Conservation (phyloP, 345 rosid genomes). For the Citrus australasica region DNA sequence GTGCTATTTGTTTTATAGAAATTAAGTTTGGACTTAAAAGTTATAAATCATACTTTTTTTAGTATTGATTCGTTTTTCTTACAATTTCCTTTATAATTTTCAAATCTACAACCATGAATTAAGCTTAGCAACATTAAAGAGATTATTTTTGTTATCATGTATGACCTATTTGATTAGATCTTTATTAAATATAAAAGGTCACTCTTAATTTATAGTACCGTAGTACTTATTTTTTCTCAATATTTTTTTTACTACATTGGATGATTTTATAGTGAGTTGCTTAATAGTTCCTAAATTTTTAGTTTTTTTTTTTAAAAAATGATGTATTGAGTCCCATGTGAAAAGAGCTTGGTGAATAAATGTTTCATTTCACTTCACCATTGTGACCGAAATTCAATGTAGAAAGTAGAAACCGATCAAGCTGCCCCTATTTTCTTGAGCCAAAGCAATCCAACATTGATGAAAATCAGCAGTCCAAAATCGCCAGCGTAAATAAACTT, state of each 20-base stretch:
- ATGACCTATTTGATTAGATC: too few species aligned
- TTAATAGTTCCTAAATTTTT: too few species aligned
- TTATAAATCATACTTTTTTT: neutral
- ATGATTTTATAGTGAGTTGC: too few species aligned
- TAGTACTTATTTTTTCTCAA: too few species aligned
- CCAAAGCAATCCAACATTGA: neutral
- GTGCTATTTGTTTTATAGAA: neutral
- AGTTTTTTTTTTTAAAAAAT: too few species aligned
- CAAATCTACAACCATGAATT: too few species aligned
- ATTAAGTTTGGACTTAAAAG: too few species aligned
- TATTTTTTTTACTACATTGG: too few species aligned
- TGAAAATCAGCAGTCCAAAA: neutral
- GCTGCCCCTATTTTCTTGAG: neutral
- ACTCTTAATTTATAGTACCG: too few species aligned
- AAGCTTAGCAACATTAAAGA: fast-evolving
- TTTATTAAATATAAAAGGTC: too few species aligned
- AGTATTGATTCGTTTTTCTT: neutral
- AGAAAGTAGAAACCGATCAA: neutral
- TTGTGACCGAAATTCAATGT: neutral
- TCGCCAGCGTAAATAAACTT: neutral
- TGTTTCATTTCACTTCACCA: neutral
- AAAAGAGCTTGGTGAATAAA: neutral
- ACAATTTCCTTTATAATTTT: too few species aligned
- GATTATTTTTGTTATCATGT: too few species aligned
- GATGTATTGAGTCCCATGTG: neutral